A percentile compares a stretch with the other conserved stretches of the same genome.
These are phyloP conservation scores for Passiflora organensis DNA, from an alignment of 345 rosid genomes.

Conservation along the genomic window DNA sequence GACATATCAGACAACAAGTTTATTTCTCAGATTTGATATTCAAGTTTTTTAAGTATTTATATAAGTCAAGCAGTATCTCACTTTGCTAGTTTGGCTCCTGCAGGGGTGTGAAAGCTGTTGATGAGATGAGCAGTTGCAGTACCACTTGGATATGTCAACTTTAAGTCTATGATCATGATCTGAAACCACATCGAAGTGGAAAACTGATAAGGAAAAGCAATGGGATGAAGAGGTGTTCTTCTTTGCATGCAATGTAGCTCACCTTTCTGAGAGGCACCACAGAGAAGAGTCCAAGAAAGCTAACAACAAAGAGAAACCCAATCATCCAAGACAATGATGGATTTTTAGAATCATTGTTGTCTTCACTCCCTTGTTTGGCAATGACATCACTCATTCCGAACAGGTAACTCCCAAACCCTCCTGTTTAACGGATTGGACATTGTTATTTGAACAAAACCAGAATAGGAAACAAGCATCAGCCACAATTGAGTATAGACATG, in stretches of 20 bases:
- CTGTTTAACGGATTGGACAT: neutral
- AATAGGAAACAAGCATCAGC: no score
- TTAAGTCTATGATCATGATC: conserved; percentile 31
- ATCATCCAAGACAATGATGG: conserved; percentile 31
- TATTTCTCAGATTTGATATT: no score
- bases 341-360: conserved; percentile 10
- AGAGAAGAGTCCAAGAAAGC: conserved; percentile 33
- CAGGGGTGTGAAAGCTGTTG: conserved; percentile 35
- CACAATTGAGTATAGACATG: no score
- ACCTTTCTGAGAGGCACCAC: conserved; percentile 34
- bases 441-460: neutral
- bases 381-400: conserved; percentile 28
- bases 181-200: neutral
- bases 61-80: neutral
- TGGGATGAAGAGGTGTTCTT: neutral
- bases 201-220: neutral
- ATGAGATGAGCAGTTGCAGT: conserved; percentile 34
- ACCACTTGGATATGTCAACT: conserved; percentile 35
- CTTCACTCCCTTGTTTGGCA: conserved; percentile 19
- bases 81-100: conserved; percentile 34
- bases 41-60: neutral
- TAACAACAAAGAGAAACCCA: conserved; percentile 27
- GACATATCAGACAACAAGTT: neutral
- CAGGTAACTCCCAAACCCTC: conserved; percentile 33
- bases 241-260: neutral